These are phyloP conservation scores for Saturnispora hagleri DNA, from an alignment of 805 yeast species.

Conservation along the genomic window DNA sequence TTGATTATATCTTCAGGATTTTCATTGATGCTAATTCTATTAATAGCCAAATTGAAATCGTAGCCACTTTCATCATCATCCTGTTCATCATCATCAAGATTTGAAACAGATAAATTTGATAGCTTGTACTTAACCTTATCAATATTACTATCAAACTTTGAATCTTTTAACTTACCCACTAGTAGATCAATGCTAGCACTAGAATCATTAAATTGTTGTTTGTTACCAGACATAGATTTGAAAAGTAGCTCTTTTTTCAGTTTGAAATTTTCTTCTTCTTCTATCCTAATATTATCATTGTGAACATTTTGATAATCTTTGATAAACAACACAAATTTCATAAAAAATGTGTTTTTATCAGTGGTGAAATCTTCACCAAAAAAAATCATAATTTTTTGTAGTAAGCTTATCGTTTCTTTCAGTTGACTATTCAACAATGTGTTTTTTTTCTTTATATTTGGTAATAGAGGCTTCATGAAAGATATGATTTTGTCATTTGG, in stretches of 20 bases:
- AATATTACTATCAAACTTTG: conserved; percentile 5
- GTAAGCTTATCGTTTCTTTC: conserved; percentile 39
- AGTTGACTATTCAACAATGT: conserved; percentile 40
- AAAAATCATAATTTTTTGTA: conserved; percentile 52
- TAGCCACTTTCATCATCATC: background rate
- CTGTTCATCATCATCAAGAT: background rate
- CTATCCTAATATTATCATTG: conserved; percentile 53
- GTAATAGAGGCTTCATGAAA: conserved; percentile 36
- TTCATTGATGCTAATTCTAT: background rate
- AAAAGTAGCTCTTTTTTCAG: conserved; percentile 53
- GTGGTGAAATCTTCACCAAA: conserved; percentile 61
- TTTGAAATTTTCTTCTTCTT: conserved; percentile 57
- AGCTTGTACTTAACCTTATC: background rate
- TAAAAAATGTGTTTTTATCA: conserved; percentile 50
- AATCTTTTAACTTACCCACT: conserved; percentile 19
- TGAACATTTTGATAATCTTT: conserved; percentile 57
- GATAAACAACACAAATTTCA: conserved; percentile 51
- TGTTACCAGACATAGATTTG: conserved; percentile 24
- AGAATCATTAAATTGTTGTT: background rate
- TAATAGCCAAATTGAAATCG: background rate
- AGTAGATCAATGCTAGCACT: conserved; percentile 12
- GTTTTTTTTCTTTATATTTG: conserved; percentile 35
- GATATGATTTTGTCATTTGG: conserved; percentile 55
- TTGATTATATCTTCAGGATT: background rate
- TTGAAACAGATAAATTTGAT: background rate